phyloP scores from a whole-genome alignment of 108 stramenopile species.

The Skeletonema costatum region DNA sequence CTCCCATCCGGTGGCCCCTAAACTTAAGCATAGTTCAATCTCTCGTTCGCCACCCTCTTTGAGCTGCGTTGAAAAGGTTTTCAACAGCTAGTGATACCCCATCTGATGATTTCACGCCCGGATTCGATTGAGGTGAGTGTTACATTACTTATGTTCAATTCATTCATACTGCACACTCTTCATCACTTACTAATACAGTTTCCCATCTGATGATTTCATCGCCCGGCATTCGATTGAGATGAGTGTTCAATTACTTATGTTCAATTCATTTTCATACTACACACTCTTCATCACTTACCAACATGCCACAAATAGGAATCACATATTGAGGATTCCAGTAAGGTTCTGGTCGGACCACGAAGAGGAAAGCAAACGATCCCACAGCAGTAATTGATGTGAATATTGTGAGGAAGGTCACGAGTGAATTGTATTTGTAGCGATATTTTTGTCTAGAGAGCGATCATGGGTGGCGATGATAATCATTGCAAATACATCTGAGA shows the following conservation, averaged over 20 bases:
- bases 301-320: constrained; percentile 89
- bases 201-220: constrained; percentile 46
- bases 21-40: constrained; percentile 64
- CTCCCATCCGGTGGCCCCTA: constrained; percentile 61
- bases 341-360: constrained; percentile 67
- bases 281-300: constrained; percentile 19
- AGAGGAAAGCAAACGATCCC: constrained; percentile 66
- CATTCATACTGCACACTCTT: no score
- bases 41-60: constrained; percentile 56
- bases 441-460: constrained; percentile 71
- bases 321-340: constrained; percentile 83
- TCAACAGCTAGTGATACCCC: constrained; percentile 67
- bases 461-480: constrained; percentile 71
- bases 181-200: constrained; percentile 88
- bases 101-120: constrained; percentile 15
- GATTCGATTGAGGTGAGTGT: no score
- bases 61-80: constrained; percentile 59
- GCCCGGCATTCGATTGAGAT: no score
- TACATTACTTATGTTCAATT: no score
- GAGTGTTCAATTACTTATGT: no score
- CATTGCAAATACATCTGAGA: constrained; percentile 67
- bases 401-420: constrained; percentile 51
- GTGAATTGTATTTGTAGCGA: constrained; percentile 60
- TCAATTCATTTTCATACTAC: not conserved
- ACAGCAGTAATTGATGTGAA: constrained; percentile 53